Evolutionary conservation across 345 rosid species (phyloP).

Genomic region (Gossypium arboreum): DNA sequence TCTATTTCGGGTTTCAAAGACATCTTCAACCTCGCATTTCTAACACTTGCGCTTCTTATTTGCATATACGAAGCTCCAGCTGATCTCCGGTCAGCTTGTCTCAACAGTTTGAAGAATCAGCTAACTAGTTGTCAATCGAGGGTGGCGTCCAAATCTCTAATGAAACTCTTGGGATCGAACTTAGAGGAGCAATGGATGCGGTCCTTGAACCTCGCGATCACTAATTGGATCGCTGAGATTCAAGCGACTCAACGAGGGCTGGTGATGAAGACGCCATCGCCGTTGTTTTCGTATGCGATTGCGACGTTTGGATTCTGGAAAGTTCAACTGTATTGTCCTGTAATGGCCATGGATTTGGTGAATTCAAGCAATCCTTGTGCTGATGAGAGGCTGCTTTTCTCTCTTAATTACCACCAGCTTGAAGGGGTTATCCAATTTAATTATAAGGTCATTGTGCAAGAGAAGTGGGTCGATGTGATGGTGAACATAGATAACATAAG

Average conservation of each 20-base stretch:
- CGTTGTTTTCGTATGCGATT: slow-evolving; percentile 64
- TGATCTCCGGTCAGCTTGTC: slow-evolving; percentile 51
- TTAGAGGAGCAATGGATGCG: slow-evolving; percentile 90
- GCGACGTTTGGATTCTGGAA: slow-evolving; percentile 77
- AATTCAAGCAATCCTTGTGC: slow-evolving; percentile 38
- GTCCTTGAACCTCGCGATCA: slow-evolving; percentile 73
- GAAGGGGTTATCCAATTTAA: slow-evolving; percentile 84
- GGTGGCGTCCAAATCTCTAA: slow-evolving; percentile 54
- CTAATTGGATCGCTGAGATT: slow-evolving; percentile 69
- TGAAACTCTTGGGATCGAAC: slow-evolving; percentile 67
- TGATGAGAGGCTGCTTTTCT: slow-evolving; percentile 61
- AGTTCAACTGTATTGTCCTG: slow-evolving; percentile 74
- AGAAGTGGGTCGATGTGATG: slow-evolving; percentile 57
- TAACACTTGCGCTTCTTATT: slow-evolving; percentile 55
- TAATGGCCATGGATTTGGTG: slow-evolving; percentile 72
- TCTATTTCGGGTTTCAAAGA: slow-evolving; percentile 38
- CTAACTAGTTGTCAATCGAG: slow-evolving; percentile 38
- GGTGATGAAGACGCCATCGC: slow-evolving; percentile 54
- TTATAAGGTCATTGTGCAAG: slow-evolving; percentile 43
- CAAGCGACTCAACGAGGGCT: slow-evolving; percentile 22
- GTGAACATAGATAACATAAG: slow-evolving; percentile 76
- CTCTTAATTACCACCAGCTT: slow-evolving; percentile 80
- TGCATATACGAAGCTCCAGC: slow-evolving; percentile 81
- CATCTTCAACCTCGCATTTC: slow-evolving; percentile 59
- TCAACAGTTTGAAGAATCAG: slow-evolving; percentile 49